phyloP scores from a whole-genome alignment of 2,329 filamentous ascomycete species.

The Cladophialophora carrionii region DNA sequence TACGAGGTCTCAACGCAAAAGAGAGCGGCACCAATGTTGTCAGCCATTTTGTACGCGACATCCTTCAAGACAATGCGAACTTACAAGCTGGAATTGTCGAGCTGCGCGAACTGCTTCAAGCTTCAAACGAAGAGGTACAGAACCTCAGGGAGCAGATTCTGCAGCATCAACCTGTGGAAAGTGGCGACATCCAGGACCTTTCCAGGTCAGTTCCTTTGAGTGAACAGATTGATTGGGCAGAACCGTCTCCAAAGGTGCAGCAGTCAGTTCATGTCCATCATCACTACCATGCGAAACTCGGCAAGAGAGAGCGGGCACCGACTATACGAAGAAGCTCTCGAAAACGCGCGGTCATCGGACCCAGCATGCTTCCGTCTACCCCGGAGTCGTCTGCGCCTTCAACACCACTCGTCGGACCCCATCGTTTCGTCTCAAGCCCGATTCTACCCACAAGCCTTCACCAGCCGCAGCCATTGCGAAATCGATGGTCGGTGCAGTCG shows the following conservation, averaged over 20 bases:
- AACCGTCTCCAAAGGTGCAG: constrained; percentile 53
- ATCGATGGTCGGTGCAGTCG: constrained; percentile 68
- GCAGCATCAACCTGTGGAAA: constrained; percentile 70
- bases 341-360: constrained; percentile 35
- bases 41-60: constrained; percentile 94
- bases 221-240: constrained; percentile 68
- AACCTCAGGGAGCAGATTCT: constrained; percentile 78
- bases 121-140: constrained; percentile 93
- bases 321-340: constrained; percentile 48
- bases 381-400: constrained; percentile 41
- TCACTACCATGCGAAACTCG: constrained; percentile 73
- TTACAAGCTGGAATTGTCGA: constrained; percentile 90
- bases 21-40: constrained; percentile 73
- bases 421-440: constrained; percentile 40
- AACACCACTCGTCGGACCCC: constrained; percentile 42
- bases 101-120: constrained; percentile 84
- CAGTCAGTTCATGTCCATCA: constrained; percentile 91
- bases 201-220: constrained; percentile 54
- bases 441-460: constrained; percentile 46
- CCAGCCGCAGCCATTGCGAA: constrained; percentile 58
- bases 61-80: constrained; percentile 92
- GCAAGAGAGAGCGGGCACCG: constrained; percentile 62
- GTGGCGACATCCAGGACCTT: constrained; percentile 29
- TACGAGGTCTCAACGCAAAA: constrained; percentile 30
- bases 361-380: constrained; percentile 26